Evolutionary conservation across 495 filamentous ascomycete genomes (phyloP).

Genomic region (Aspergillus affinis): DNA sequence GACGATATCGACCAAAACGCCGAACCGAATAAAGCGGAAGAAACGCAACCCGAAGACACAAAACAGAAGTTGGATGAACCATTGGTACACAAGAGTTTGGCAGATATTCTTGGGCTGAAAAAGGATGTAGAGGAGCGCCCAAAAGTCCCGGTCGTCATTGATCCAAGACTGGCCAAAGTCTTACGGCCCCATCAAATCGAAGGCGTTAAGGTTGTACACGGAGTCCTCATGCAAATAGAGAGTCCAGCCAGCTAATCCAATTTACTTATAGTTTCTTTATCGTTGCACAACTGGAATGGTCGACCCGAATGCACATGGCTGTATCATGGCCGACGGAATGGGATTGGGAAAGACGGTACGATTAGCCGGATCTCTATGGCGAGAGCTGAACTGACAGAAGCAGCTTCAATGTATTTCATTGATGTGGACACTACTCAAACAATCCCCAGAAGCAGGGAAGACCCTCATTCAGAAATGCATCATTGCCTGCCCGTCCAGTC

Average conservation of each 20-base stretch:
- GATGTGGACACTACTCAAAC: slow-evolving; percentile 96
- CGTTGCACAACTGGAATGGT: slow-evolving; percentile 89
- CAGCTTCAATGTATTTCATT: slow-evolving; percentile 72
- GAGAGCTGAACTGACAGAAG: slow-evolving; percentile 35
- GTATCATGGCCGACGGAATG: slow-evolving; percentile 99
- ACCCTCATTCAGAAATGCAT: slow-evolving; percentile 95
- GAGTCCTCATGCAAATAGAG: not conserved
- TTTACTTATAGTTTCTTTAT: slow-evolving; percentile 73
- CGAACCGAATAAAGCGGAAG: slow-evolving; percentile 49
- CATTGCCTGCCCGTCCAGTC: slow-evolving; percentile 95
- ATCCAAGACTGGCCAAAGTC: slow-evolving; percentile 87
- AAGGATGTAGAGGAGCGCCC: slow-evolving; percentile 80
- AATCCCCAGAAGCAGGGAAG: slow-evolving; percentile 92
- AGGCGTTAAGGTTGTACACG: slow-evolving; percentile 71
- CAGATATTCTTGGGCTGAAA: slow-evolving; percentile 93
- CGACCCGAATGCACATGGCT: slow-evolving; percentile 91
- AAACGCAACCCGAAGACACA: slow-evolving; percentile 49
- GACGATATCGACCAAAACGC: slow-evolving; percentile 71
- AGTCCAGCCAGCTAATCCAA: not conserved
- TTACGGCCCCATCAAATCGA: slow-evolving; percentile 96
- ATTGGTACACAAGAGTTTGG: slow-evolving; percentile 86
- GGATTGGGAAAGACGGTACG: slow-evolving; percentile 89
- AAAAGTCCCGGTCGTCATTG: slow-evolving; percentile 94
- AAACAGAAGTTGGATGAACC: slow-evolving; percentile 71
- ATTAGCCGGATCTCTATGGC: not conserved